Base-by-base conservation (phyloP, 306 rosid species). In the Castanea sativa region DNA sequence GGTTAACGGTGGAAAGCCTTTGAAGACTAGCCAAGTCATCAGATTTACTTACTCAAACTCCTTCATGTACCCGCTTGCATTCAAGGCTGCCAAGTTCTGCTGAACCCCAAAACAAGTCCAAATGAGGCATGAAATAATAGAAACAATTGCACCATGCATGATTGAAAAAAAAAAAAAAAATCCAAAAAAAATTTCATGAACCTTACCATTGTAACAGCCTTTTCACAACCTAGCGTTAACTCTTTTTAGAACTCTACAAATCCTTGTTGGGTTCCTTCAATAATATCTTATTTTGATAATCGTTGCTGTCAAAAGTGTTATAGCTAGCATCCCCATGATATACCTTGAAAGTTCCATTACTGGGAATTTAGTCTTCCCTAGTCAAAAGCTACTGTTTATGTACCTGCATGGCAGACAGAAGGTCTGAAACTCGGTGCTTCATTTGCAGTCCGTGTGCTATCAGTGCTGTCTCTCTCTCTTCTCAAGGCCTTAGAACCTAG, bases 21-120 rank as follows among this genome's bases (percentile, higher is more conserved):
- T 92, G 76, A 79, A 78, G 33, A 79, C 81, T 38, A 78, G 76
- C 16, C 85, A 88, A 59, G 72, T 81, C 20, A 80, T 92, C 76
- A 87, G 92, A 64, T 88, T 92, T 82, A 81, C 93, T 45, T 88
- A 90, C 78, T 87, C 88, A 5, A 92, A 87, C 81, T 79, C 97
- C 75, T 85, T 90, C 70, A 81, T 79, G 91, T 92, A 88, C 60
- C 94, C 89, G 35, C 85, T 92, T 70, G 16, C 80, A 5, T 83
- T 92, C 43, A 92, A 86, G 83, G 86, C 87, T 29, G 97, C 93
- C 64, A 83, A 80, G 73, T 86, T 87, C 65, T 88, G 93, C 85
- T 84, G 74, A 91, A 12, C 67, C n/a, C 16, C 52, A 63, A 56
- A 49, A 45, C 55, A 19, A 30, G 27, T 75, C 59, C 13, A 51